Evolutionary conservation across 768 basidiomycete species (phyloP).

Genomic region (Psilocybe sp.): DNA sequence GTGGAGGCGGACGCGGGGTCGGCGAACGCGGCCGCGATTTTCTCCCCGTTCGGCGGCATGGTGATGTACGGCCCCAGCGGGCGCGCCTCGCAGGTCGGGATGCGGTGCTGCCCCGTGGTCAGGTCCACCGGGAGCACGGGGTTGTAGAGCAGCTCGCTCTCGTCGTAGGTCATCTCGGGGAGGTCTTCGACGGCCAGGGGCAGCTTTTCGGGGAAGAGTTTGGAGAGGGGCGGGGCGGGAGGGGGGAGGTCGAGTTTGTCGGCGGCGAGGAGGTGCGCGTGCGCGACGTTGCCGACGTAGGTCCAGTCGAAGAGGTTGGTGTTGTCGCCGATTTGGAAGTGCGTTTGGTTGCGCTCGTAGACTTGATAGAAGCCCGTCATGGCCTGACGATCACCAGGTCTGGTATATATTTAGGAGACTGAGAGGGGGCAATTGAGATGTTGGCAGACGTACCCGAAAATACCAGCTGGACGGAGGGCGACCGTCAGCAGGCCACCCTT

Average conservation of each 20-base stretch:
- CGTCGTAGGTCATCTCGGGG: conserved; percentile 37
- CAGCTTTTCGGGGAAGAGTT: conserved; percentile 25
- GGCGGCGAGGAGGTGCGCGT: conserved; percentile 90
- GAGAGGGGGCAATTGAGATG: neutral
- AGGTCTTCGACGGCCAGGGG: conserved; percentile 36
- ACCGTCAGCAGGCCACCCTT: conserved; percentile 83
- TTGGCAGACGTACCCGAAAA: conserved; percentile 74
- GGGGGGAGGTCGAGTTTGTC: conserved; percentile 71
- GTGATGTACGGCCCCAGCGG: conserved; percentile 81
- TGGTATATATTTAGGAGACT: conserved; percentile 25
- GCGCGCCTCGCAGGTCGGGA: conserved; percentile 78
- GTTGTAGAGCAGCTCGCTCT: conserved; percentile 39
- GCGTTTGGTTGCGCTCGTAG: conserved; percentile 78
- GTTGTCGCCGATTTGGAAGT: conserved; percentile 93
- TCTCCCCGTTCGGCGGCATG: conserved; percentile 54
- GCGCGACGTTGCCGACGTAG: conserved; percentile 93
- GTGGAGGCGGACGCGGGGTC: conserved; percentile 35
- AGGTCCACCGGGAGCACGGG: conserved; percentile 61
- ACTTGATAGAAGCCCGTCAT: conserved; percentile 79
- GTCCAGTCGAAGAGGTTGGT: conserved; percentile 95
- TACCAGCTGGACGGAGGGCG: conserved; percentile 88
- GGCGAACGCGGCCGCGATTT: conserved; percentile 56
- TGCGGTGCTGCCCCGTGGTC: conserved; percentile 60
- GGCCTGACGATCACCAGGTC: conserved; percentile 89
- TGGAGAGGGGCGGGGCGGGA: conserved; percentile 37